Conservation (phyloP, 2,329 filamentous ascomycete species). For the Plectosphaerella plurivora region DNA sequence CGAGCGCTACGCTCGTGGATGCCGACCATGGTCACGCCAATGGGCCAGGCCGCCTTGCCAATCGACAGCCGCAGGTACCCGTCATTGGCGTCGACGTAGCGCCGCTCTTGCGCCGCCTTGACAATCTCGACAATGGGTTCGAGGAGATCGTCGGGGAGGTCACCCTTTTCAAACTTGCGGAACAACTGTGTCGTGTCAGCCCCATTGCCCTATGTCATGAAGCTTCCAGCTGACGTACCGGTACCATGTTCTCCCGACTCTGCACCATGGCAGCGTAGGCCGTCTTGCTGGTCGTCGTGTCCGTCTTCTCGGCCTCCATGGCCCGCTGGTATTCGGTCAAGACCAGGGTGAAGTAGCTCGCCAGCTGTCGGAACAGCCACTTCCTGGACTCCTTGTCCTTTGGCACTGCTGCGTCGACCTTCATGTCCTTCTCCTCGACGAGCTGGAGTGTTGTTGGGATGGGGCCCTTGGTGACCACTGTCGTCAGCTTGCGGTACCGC, state of each 20-base stretch:
- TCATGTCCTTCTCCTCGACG: slow-evolving; percentile 85
- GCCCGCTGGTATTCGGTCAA: slow-evolving; percentile 80
- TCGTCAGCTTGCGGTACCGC: slow-evolving; percentile 64
- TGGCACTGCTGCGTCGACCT: slow-evolving; percentile 61
- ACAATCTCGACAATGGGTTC: slow-evolving; percentile 89
- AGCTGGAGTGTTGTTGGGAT: slow-evolving; percentile 81
- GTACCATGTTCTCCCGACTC: slow-evolving; percentile 81
- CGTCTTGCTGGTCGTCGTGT: slow-evolving; percentile 73
- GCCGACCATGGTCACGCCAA: slow-evolving; percentile 99
- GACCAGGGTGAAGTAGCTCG: slow-evolving; percentile 96
- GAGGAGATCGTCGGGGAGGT: slow-evolving; percentile 74
- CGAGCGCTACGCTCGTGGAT: slow-evolving; percentile 95
- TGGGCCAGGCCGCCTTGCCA: slow-evolving; percentile 96
- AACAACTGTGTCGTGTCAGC: slow-evolving; percentile 54
- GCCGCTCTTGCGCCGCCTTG: slow-evolving; percentile 78
- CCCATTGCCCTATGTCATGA: not conserved
- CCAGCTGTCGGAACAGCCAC: slow-evolving; percentile 81
- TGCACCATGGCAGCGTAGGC: slow-evolving; percentile 83
- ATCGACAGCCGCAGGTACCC: slow-evolving; percentile 91
- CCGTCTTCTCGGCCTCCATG: slow-evolving; percentile 58
- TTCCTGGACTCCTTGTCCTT: slow-evolving; percentile 60
- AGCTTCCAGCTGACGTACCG: slow-evolving; percentile 33
- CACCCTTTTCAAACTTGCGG: slow-evolving; percentile 77
- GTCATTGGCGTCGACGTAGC: slow-evolving; percentile 95
- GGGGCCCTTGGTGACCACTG: slow-evolving; percentile 65